These are phyloP conservation scores for Exophiala alcalophila DNA, from an alignment of 2,329 filamentous ascomycete species.

Conservation along the genomic window DNA sequence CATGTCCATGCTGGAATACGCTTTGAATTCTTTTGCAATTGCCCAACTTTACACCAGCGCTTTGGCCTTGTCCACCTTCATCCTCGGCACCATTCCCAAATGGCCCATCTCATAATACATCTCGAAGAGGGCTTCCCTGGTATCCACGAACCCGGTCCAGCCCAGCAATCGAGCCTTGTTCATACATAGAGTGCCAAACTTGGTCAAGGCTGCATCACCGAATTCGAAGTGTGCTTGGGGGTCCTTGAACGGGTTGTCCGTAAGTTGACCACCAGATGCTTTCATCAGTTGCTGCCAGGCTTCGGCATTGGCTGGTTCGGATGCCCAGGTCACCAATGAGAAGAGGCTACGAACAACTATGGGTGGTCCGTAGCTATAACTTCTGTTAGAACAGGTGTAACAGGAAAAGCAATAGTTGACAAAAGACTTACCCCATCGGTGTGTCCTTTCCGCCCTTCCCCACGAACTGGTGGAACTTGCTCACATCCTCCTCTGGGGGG, in stretches of 20 bases:
- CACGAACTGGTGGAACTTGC: conserved; percentile 17
- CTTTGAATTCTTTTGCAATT: no score
- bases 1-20: background rate
- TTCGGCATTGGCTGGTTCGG: conserved; percentile 41
- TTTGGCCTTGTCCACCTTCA: conserved; percentile 29
- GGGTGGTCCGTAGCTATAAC: conserved; percentile 35
- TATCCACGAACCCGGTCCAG: conserved; percentile 32
- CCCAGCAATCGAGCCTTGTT: conserved; percentile 30
- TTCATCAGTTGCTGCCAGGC: conserved; percentile 48
- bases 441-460: conserved; percentile 30
- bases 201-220: conserved; percentile 27
- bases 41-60: conserved; percentile 26
- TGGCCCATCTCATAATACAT: conserved; percentile 30
- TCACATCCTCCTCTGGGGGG: conserved; percentile 32
- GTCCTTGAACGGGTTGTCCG: conserved; percentile 30
- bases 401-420: background rate
- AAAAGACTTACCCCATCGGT: conserved; percentile 39
- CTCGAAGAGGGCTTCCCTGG: conserved; percentile 30
- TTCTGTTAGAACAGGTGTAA: background rate
- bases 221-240: conserved; percentile 28
- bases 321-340: conserved; percentile 48
- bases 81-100: conserved; percentile 30
- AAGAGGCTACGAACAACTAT: conserved; percentile 41
- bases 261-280: conserved; percentile 37
- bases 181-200: conserved; percentile 23